Evolutionary conservation across 805 yeast genomes (phyloP).

Genomic region (Saccharomycopsis vini): DNA sequence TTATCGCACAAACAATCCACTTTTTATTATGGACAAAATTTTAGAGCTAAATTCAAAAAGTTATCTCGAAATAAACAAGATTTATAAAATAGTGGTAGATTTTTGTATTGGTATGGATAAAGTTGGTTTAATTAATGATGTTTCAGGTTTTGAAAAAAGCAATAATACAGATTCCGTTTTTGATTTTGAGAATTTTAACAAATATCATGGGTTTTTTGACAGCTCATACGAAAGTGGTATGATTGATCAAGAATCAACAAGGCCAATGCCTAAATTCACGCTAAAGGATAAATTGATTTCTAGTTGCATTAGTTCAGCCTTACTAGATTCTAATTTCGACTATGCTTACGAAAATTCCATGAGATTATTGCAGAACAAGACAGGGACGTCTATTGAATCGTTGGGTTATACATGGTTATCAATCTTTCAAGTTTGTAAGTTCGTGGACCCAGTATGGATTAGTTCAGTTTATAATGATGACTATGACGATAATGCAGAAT

Average conservation of each 20-base stretch:
- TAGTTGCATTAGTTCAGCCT: slow-evolving; percentile 36
- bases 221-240: not conserved
- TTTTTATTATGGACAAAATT: slow-evolving; percentile 28
- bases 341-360: slow-evolving; percentile 32
- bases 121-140: slow-evolving; percentile 17
- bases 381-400: slow-evolving; percentile 10
- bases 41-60: slow-evolving; percentile 36
- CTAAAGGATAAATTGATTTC: slow-evolving; percentile 29
- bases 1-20: slow-evolving; percentile 22
- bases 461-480: slow-evolving; percentile 10
- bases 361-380: slow-evolving; percentile 24
- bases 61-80: slow-evolving; percentile 34
- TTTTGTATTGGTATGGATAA: slow-evolving; percentile 28
- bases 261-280: slow-evolving; percentile 11
- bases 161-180: not conserved
- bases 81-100: slow-evolving; percentile 32
- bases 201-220: slow-evolving; percentile 1
- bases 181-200: slow-evolving; percentile 6
- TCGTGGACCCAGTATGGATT: slow-evolving; percentile 20
- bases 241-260: not conserved
- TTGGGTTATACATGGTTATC: slow-evolving; percentile 32
- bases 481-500: slow-evolving; percentile 8
- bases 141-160: slow-evolving; percentile 8
- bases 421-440: slow-evolving; percentile 38
- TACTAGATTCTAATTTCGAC: slow-evolving; percentile 34